Conservation (phyloP, 257 asterid genomes). For the Penstemon eatonii region DNA sequence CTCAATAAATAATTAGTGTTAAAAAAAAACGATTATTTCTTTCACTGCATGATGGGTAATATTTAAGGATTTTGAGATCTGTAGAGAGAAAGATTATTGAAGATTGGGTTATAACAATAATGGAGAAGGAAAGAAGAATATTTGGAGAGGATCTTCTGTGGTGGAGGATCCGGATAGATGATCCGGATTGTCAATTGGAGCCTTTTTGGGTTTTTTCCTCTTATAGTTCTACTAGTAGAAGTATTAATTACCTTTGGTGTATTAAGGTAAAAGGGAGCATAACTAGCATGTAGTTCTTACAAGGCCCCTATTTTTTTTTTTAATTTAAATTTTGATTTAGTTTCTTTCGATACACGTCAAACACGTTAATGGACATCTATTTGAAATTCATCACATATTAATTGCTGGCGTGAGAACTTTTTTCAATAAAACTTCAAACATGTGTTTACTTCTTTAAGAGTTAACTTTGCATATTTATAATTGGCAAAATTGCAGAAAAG, state of each 20-base stretch:
- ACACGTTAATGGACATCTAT: no score
- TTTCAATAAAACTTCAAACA: no score
- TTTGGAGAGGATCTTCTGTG: constrained; percentile 39
- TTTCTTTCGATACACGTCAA: no score
- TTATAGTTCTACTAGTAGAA: neutral
- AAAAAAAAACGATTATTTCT: neutral
- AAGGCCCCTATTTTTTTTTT: constrained; percentile 3
- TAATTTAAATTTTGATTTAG: neutral
- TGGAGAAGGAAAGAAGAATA: constrained; percentile 30
- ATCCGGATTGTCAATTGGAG: constrained; percentile 40
- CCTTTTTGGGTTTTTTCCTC: neutral
- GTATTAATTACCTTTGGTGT: neutral
- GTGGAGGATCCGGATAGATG: constrained; percentile 39
- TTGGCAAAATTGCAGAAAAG: no score
- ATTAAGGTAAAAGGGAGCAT: neutral
- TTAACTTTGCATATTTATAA: no score
- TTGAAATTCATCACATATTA: no score
- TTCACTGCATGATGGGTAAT: constrained; percentile 23
- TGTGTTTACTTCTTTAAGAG: no score
- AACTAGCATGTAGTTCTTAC: constrained; percentile 10
- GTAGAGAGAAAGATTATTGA: neutral
- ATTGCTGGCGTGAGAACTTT: no score
- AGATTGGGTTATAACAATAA: neutral
- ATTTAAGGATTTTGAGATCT: constrained; percentile 35
- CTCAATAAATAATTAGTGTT: neutral